Conservation (phyloP, 2,329 filamentous ascomycete genomes). For the Nakataea oryzae region DNA sequence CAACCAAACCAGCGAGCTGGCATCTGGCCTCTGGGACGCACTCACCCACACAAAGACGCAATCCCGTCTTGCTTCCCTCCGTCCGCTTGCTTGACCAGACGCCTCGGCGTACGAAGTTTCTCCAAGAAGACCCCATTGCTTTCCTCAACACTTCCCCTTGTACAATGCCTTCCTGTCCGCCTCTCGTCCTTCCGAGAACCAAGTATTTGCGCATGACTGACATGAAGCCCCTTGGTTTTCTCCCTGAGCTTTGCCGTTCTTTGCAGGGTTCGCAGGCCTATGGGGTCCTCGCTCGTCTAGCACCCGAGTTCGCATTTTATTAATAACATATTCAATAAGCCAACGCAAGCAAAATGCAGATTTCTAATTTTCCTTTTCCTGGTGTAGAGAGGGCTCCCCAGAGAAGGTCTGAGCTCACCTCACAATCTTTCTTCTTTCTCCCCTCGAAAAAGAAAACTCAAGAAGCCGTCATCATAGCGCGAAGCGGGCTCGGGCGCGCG, state of each 20-base stretch:
- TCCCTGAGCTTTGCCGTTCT: neutral
- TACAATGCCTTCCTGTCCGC: neutral
- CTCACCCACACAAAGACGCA: neutral
- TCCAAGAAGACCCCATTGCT: neutral
- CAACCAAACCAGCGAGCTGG: neutral
- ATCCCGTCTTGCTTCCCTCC: neutral
- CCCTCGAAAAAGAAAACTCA: constrained; percentile 25
- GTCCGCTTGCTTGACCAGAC: neutral
- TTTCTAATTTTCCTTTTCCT: neutral
- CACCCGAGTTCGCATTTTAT: neutral
- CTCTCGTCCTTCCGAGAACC: neutral
- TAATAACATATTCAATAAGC: neutral
- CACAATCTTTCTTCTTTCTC: constrained; percentile 11
- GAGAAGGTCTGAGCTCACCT: constrained; percentile 7
- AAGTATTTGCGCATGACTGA: neutral
- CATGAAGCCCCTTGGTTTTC: neutral
- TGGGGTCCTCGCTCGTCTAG: neutral
- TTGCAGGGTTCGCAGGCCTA: neutral
- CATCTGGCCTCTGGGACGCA: neutral
- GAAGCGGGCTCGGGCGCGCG: constrained; percentile 56
- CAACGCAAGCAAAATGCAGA: neutral
- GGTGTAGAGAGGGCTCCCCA: neutral
- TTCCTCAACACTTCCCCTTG: neutral
- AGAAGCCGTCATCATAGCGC: constrained; percentile 55
- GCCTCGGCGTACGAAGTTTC: neutral